A percentile compares a stretch with the other conserved stretches of the same genome.
Evolutionary conservation across 306 rosid genomes (phyloP).

Genomic region (Cucumis cinereus): DNA sequence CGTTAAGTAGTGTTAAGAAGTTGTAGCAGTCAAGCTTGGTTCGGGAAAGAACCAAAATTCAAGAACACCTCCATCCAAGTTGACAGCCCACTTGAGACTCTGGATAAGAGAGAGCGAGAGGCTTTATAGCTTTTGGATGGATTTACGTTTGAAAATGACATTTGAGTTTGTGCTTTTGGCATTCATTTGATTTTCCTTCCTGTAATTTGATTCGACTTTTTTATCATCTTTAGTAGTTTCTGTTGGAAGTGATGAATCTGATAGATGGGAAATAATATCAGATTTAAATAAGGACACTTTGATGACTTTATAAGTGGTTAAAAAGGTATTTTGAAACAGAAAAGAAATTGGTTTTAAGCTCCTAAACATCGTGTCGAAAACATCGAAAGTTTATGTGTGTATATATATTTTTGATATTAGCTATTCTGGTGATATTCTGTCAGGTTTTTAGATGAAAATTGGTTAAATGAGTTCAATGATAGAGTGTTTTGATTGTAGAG

Average conservation of each 20-base stretch:
- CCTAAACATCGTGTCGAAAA: too few relatives aligned
- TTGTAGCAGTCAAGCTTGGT: not conserved
- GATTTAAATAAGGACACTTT: not conserved
- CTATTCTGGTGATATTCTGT: not conserved
- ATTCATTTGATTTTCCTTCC: not conserved
- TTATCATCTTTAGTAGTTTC: not conserved
- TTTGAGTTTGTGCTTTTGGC: not conserved
- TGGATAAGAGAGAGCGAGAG: not conserved
- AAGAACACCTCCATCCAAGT: not conserved
- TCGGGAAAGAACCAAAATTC: not conserved
- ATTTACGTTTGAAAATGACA: not conserved
- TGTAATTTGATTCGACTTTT: not conserved
- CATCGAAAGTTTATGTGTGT: too few relatives aligned
- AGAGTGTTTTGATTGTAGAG: too few relatives aligned
- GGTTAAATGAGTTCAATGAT: too few relatives aligned
- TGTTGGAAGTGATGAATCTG: not conserved
- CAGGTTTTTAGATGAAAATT: not conserved
- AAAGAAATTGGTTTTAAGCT: too few relatives aligned
- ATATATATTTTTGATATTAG: not conserved
- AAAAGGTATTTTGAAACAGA: too few relatives aligned
- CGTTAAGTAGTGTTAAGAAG: not conserved
- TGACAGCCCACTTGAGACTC: not conserved
- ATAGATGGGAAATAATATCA: not conserved
- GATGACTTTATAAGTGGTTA: too few relatives aligned
- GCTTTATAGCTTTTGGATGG: not conserved